A percentile compares a stretch with the other conserved stretches of the same genome.
These are phyloP conservation scores for Fusarium praegraminearum DNA, from an alignment of 2,329 filamentous ascomycete genomes.

Conservation along the genomic window DNA sequence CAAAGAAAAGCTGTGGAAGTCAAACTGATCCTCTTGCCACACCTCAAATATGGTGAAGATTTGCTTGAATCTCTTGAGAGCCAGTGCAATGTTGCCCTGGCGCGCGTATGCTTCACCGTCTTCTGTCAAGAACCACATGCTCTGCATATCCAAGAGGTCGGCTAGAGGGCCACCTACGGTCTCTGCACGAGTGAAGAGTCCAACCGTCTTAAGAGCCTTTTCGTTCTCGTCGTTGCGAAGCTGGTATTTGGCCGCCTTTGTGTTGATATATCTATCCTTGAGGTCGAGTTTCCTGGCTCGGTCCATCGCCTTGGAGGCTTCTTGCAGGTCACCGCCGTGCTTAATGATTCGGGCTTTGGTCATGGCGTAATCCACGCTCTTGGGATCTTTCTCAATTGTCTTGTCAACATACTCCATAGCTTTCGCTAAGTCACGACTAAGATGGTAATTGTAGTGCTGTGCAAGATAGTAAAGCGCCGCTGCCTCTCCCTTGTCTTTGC, in stretches of 20 bases:
- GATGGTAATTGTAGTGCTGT: slow-evolving; percentile 94
- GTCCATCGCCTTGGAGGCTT: slow-evolving; percentile 90
- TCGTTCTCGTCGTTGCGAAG: slow-evolving; percentile 92
- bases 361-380: slow-evolving; percentile 92
- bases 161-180: slow-evolving; percentile 87
- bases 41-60: slow-evolving; percentile 94
- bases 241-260: slow-evolving; percentile 97
- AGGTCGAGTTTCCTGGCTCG: slow-evolving; percentile 85
- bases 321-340: slow-evolving; percentile 82
- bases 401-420: slow-evolving; percentile 86
- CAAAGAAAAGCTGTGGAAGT: slow-evolving; percentile 98
- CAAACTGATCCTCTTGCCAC: slow-evolving; percentile 98
- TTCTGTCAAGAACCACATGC: slow-evolving; percentile 95
- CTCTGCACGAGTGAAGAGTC: slow-evolving; percentile 93
- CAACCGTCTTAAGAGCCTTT: slow-evolving; percentile 86
- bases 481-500: slow-evolving; percentile 72
- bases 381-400: slow-evolving; percentile 81
- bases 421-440: slow-evolving; percentile 85
- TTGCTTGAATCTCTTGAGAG: slow-evolving; percentile 90
- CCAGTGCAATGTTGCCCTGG: slow-evolving; percentile 83
- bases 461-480: slow-evolving; percentile 93
- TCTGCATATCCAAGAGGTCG: slow-evolving; percentile 98
- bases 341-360: slow-evolving; percentile 96
- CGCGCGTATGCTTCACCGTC: slow-evolving; percentile 91
- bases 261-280: slow-evolving; percentile 97